Base-by-base conservation (phyloP, 768 basidiomycete genomes). In the Leccinum truebloodii region DNA sequence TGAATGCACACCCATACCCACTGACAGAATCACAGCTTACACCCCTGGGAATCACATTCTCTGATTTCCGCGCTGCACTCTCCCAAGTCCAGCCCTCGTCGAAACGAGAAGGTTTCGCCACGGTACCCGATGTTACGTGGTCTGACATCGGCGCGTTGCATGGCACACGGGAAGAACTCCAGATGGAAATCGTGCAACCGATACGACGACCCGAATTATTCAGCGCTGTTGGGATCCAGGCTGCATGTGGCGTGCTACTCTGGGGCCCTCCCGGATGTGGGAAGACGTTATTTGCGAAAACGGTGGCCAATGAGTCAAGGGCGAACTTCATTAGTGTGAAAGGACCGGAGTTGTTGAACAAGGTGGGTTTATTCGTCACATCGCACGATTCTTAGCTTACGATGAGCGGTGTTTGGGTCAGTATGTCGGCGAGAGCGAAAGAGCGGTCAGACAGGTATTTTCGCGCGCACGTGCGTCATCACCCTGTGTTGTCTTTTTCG, bases 231-330 rank as follows among this genome's bases (percentile, higher is more conserved):
- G 97, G 97, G 6, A 94, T 99, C 63, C 86, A 88, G 30, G 92
- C 93, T 0, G 87, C 94, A 0, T 95, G 94, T 69, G 97, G 96
- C 0, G 97, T 98, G 3, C 77, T 98, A 35, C 76, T 98, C 20
- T 98, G 97, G 97, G 97, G 97, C 32, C 97, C 97, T 26, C 96
- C 97, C 0, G 97, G 97, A 10, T 98, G 96, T 70, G 97, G 97
- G 5, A 99, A 98, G 77, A 99, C 97, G 0, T 71, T 99, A 30
- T 78, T 99, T n/a, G 97, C 97, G 0, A 98, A 98, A 72, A 97
- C 95, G 0, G 96, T 98, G 5, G 97, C 97, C 9, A 98, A 95
- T 72, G 96, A 98, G 77, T 92, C 89, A 56, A 80, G 86, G 63
- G 97, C 97, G 14, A 98, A 95, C 75, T 98, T 99, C 68, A 98